phyloP scores from a whole-genome alignment of 1,284 basidiomycete genomes.

The Chalciporus sp. region DNA sequence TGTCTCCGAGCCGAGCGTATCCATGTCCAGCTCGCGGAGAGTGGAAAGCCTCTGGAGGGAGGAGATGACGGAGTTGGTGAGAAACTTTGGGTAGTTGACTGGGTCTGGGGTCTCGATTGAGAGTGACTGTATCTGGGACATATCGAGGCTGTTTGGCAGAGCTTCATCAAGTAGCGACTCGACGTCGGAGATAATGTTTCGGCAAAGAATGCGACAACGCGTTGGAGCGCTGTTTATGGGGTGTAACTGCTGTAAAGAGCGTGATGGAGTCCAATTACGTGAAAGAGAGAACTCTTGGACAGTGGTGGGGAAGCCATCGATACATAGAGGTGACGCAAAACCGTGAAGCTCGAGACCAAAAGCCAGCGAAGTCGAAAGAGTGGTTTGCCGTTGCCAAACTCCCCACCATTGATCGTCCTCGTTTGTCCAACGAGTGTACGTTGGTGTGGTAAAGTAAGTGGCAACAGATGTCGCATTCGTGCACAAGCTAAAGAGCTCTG shows the following conservation, averaged over 20 bases:
- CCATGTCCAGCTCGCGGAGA: constrained; percentile 17
- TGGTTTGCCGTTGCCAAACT: neutral
- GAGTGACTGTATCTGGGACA: no score
- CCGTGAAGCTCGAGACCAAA: constrained; percentile 8
- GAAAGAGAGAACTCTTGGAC: constrained; percentile 11
- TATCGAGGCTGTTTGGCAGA: no score
- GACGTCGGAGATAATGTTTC: no score
- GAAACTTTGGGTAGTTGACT: no score
- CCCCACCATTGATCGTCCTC: neutral
- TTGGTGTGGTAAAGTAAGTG: no score
- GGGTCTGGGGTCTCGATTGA: no score
- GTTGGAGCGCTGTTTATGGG: no score
- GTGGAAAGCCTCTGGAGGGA: constrained; percentile 12
- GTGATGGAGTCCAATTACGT: no score
- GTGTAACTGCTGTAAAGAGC: no score
- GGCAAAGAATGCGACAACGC: no score
- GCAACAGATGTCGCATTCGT: constrained; percentile 18
- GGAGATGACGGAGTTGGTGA: neutral
- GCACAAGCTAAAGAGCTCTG: constrained; percentile 14
- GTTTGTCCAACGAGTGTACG: no score
- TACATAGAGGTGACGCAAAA: neutral
- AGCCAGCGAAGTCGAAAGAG: neutral
- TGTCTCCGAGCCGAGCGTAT: constrained; percentile 3
- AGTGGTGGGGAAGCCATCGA: constrained; percentile 6
- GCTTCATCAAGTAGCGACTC: no score